phyloP scores from a whole-genome alignment of 23 red algal genomes.

The Agarophyton chilense region DNA sequence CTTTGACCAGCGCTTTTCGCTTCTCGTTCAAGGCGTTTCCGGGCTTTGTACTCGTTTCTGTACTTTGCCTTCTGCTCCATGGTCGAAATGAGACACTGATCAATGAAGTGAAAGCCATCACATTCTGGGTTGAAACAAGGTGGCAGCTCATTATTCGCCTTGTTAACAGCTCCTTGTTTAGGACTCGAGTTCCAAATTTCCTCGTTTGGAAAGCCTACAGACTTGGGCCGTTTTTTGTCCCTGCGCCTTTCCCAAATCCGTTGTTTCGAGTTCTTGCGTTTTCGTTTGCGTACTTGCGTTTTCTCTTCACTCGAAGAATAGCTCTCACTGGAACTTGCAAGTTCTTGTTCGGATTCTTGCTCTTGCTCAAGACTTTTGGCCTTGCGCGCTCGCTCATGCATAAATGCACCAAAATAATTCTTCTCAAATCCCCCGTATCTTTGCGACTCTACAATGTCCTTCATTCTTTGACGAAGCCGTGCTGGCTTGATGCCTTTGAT shows the following conservation, averaged over 20 bases:
- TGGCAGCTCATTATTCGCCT: neutral
- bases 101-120: neutral
- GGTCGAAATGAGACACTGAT: neutral
- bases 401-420: constrained; percentile 40
- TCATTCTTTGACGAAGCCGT: constrained; percentile 4
- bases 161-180: neutral
- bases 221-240: too few species aligned
- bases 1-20: neutral
- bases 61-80: neutral
- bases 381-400: constrained; percentile 26
- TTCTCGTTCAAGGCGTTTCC: neutral
- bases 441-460: constrained; percentile 10
- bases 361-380: constrained; percentile 29
- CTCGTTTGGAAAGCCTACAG: too few species aligned
- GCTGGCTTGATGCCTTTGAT: constrained; percentile 31
- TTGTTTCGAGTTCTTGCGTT: too few species aligned
- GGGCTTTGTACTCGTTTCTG: neutral
- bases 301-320: too few species aligned
- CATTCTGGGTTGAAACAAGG: constrained; percentile 42
- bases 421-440: constrained; percentile 4
- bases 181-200: too few species aligned
- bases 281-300: too few species aligned
- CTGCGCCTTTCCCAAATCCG: neutral
- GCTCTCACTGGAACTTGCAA: too few species aligned
- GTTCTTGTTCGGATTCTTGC: too few species aligned